A percentile compares a stretch with the other conserved stretches of the same genome.
Conservation (phyloP, 257 asterid species). For the Przewalskia tangutica region DNA sequence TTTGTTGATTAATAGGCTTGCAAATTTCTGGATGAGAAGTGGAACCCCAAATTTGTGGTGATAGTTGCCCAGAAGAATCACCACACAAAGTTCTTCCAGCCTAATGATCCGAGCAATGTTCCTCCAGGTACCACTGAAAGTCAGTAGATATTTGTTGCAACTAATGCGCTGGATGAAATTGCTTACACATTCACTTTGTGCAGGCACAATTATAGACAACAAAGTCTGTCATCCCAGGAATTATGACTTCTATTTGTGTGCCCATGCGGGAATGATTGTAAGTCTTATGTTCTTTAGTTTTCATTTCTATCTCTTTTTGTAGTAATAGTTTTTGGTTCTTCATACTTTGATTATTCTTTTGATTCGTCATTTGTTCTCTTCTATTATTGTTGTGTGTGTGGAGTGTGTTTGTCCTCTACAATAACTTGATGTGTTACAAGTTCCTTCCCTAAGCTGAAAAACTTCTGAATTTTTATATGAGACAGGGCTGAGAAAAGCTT, state of each 20-base stretch:
- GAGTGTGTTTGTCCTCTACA: neutral
- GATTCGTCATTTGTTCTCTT: neutral
- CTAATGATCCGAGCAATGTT: conserved; percentile 71
- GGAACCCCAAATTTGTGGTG: conserved; percentile 76
- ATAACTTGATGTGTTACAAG: too few species aligned
- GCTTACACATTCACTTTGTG: conserved; percentile 8
- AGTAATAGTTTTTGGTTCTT: neutral
- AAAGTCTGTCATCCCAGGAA: conserved; percentile 82
- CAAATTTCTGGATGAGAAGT: conserved; percentile 64
- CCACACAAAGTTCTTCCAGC: conserved; percentile 79
- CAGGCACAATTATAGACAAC: conserved; percentile 85
- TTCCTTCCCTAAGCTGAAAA: neutral
- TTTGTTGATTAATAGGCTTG: conserved; percentile 54
- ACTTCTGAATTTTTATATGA: too few species aligned
- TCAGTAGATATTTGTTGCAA: neutral
- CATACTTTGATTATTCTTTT: neutral
- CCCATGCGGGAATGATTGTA: conserved; percentile 93
- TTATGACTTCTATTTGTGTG: conserved; percentile 83
- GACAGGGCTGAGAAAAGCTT: neutral
- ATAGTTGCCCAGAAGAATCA: conserved; percentile 90
- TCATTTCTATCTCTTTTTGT: neutral
- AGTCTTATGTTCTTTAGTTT: conserved; percentile 10
- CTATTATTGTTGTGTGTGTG: neutral
- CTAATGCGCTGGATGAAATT: neutral
- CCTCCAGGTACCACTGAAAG: conserved; percentile 49